Base-by-base conservation (phyloP, 2,329 filamentous ascomycete genomes). In the Neopestalotiopsis clavispora region DNA sequence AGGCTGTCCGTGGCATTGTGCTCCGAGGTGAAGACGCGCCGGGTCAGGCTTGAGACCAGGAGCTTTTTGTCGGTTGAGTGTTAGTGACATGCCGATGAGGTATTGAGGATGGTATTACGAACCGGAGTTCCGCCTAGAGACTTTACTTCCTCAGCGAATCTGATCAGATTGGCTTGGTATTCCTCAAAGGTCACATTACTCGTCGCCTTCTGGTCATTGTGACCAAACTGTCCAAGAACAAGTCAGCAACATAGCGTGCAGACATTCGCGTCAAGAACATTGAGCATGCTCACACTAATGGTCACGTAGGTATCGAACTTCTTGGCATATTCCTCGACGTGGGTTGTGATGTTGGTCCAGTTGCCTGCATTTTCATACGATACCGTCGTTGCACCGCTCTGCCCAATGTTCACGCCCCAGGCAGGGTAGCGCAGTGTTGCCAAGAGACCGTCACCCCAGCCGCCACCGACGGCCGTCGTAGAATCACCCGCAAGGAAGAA, bases 391-490 rank as follows among this genome's bases (percentile, higher is more conserved):
- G 84, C 83, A 4, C 87, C 87, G 70, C 86, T 86, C 72, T 87
- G 84, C 2, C 84, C 89, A 45, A 84, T 82, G 72, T 91, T 91
- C 40, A 82, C 76, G 1, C 88, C 89, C 45, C 79, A 79, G 0
- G 87, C 87, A 0, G 83, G 83, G 1, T 74, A 69, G 6, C 78
- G 77, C 0, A 91, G 80, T 0, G 84, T 85, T 0, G 81, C 80
- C 7, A 90, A 78, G 71, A 90, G 87, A 0, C 86, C 88, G 70
- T 89, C 80, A n/a, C 88, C 88, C 88, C 88, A 90, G 30, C 87
- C 85, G 23, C 84, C 85, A 34, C 80, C 75, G 2, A 76, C 68
- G 0, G 84, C 84, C 3, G 84, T 86, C 0, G 85, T 87, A 2
- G 83, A 85, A 72, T 87, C 85, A 4, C 85, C 85, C 0, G 83